Percentiles rank a stretch among this genome's conserved stretches.
Evolutionary conservation across 495 filamentous ascomycete genomes (phyloP).

Genomic region (Penicillium goetzii): DNA sequence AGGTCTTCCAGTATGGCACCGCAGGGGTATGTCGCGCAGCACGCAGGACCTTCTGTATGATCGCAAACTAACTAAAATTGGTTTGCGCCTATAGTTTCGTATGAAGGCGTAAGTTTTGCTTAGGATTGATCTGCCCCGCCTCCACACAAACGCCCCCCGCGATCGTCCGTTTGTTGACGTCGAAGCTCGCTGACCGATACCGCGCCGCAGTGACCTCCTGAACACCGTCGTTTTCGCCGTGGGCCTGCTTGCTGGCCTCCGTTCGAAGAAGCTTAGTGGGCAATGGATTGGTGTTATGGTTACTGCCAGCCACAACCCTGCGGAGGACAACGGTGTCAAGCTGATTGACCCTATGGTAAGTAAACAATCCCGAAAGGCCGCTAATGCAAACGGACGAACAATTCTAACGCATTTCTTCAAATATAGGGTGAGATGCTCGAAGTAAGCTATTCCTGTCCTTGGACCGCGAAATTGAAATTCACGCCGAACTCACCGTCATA

Average conservation of each 20-base stretch:
- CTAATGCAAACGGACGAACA: not conserved
- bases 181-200: conserved; percentile 32
- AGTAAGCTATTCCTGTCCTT: conserved; percentile 44
- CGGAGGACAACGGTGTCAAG: conserved; percentile 97
- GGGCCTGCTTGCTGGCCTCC: conserved; percentile 85
- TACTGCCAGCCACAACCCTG: conserved; percentile 96
- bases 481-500: conserved; percentile 15
- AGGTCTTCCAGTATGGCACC: conserved; percentile 88
- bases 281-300: conserved; percentile 98
- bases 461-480: not conserved
- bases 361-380: conserved; percentile 9
- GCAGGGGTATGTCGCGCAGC: conserved; percentile 68
- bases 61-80: conserved; percentile 24
- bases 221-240: conserved; percentile 91
- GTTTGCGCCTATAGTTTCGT: conserved; percentile 60
- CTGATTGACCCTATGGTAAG: conserved; percentile 90
- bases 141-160: conserved; percentile 37
- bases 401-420: conserved; percentile 8
- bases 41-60: conserved; percentile 13
- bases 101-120: conserved; percentile 70
- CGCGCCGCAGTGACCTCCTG: conserved; percentile 55
- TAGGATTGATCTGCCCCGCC: conserved; percentile 41
- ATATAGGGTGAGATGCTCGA: conserved; percentile 90
- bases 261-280: conserved; percentile 83
- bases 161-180: conserved; percentile 41